A percentile compares a stretch with the other conserved stretches of the same genome.
Conservation (phyloP, 2,329 filamentous ascomycete species). For the Paramyrothecium sp. region DNA sequence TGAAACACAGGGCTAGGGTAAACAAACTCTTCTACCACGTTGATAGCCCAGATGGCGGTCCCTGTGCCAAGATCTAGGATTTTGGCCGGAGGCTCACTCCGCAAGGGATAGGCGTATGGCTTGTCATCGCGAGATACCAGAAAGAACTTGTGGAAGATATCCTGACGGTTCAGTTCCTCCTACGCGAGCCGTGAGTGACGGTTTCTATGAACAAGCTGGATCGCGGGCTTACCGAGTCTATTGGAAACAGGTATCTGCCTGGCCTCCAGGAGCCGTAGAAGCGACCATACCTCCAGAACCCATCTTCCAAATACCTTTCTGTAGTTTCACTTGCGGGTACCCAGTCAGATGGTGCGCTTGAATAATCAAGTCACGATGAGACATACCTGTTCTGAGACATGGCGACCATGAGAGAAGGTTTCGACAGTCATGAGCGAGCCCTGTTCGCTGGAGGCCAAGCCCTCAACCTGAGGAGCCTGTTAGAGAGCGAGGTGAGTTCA, state of each 20-base stretch:
- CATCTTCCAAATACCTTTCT: constrained; percentile 20
- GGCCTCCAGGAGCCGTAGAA: constrained; percentile 66
- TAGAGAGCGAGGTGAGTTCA: too few relatives aligned
- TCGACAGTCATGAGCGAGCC: background rate
- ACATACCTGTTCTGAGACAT: constrained; percentile 29
- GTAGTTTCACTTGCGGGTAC: constrained; percentile 14
- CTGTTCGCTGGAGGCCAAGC: background rate
- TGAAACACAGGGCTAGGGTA: background rate
- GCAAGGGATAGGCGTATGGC: constrained; percentile 17
- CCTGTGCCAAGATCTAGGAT: constrained; percentile 76
- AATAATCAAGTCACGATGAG: background rate
- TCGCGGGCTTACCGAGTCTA: constrained; percentile 63
- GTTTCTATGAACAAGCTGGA: background rate
- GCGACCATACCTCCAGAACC: constrained; percentile 61
- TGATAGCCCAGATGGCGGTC: constrained; percentile 88
- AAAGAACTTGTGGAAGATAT: constrained; percentile 80
- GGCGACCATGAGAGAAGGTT: constrained; percentile 16
- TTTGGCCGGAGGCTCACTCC: constrained; percentile 20
- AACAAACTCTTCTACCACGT: constrained; percentile 70
- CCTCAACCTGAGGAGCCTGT: background rate
- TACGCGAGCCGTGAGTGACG: constrained; percentile 28
- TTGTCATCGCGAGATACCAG: constrained; percentile 56
- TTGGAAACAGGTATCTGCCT: constrained; percentile 73
- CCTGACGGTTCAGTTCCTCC: constrained; percentile 74
- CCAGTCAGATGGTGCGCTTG: constrained; percentile 1